Base-by-base conservation (phyloP, 495 filamentous ascomycete species). In the Daldinia grandis region DNA sequence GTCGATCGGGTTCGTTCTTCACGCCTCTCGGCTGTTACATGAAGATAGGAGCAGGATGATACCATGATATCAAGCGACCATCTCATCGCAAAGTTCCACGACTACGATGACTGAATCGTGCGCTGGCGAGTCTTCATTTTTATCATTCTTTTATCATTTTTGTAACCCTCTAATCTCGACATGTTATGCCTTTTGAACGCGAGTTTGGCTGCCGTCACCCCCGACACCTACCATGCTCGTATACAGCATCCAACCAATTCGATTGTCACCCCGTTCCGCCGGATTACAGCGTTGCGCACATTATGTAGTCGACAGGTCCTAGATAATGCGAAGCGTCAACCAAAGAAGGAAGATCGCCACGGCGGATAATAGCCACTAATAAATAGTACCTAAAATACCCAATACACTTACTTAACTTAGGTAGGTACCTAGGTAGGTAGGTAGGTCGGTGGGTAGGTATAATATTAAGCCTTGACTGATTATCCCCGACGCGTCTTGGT, bases 81-180 rank as follows among this genome's bases (percentile, higher is more conserved):
- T 53, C 44, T 58, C 65, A 35, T 55, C n/a, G 19, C 49, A 50
- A 47, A 25, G 37, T 56, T 25, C 21, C 53, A 47, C 33, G 30
- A 58, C 62, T 35, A 64, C 19, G 28, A 72, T 72, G 63, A 72
- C 21, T 59, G 27, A 72, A 67, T 67, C 38, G 57, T 68, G 64
- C 59, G 64, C 64, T 42, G 24, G 30, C 44, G 30, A 60, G 5
- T 19, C 21, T 44, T 44, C 17, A 8, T 21, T 44, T 44, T 17
- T 35, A 35, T 30, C 51, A 27, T 25, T 58, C 62, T 58, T 35
- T 38, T 72, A 17, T 55, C 33, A 50, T 28, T 49, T 51, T 25
- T 60, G 58, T 19, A 37, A 60, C 55, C 54, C 64, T 56, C 63
- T 47, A 53, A 42, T 42, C 17, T 60, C 31, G 24, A 47, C 51